Percentiles rank a stretch among this genome's conserved stretches.
phyloP scores from a whole-genome alignment of 192 early-diverging fungal genomes.

The Neocallimastix lanati region DNA sequence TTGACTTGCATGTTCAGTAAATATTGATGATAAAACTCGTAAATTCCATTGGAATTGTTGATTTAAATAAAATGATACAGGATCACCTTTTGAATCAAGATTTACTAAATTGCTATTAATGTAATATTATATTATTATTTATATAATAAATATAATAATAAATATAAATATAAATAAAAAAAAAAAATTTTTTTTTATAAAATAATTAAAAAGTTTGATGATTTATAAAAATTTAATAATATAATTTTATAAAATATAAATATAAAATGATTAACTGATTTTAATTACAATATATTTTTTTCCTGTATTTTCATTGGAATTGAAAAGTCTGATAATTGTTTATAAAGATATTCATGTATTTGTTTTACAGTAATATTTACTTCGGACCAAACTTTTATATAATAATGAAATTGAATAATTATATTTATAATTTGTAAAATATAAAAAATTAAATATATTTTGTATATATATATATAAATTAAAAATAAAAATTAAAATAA shows the following conservation, averaged over 20 bases:
- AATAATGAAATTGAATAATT: too few species aligned
- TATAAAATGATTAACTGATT: too few species aligned
- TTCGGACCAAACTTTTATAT: not conserved
- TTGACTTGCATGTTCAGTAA: not conserved
- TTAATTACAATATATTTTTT: not conserved
- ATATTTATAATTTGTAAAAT: too few species aligned
- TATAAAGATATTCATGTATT: not conserved
- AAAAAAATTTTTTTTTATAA: too few species aligned
- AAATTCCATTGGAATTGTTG: not conserved
- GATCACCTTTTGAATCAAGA: not conserved
- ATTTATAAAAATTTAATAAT: too few species aligned
- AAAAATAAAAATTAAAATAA: too few species aligned
- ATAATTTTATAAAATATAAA: too few species aligned
- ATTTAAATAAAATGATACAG: not conserved
- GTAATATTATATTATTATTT: not conserved
- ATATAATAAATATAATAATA: too few species aligned
- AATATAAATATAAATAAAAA: too few species aligned
- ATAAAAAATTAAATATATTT: too few species aligned
- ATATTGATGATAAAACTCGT: not conserved
- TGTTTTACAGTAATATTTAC: not conserved
- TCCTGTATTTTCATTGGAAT: not conserved
- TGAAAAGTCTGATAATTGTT: not conserved
- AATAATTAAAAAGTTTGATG: too few species aligned
- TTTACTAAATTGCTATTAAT: not conserved
- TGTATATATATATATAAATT: too few species aligned